These are phyloP conservation scores for Phlebopus sp. DNA, from an alignment of 1,284 basidiomycete species.

Conservation along the genomic window DNA sequence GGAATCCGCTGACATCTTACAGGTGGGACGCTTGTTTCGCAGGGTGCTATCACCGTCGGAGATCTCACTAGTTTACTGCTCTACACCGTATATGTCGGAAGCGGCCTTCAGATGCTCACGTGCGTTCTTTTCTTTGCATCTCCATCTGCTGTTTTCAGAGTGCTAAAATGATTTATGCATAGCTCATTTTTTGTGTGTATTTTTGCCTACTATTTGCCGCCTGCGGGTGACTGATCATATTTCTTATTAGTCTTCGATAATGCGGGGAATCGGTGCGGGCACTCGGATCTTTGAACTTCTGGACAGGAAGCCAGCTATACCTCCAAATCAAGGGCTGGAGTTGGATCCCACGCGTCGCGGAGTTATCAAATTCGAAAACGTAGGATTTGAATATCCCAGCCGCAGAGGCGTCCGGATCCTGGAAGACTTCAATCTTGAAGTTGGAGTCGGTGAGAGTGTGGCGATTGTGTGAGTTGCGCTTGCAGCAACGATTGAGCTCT, in stretches of 20 bases:
- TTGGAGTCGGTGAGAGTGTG: slow-evolving; percentile 82
- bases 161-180: slow-evolving; percentile 3
- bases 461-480: slow-evolving; percentile 77
- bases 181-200: slow-evolving; percentile 41
- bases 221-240: slow-evolving; percentile 1
- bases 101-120: slow-evolving; percentile 77
- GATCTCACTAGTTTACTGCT: slow-evolving; percentile 89
- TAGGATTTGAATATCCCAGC: slow-evolving; percentile 86
- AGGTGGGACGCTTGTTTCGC: slow-evolving; percentile 90
- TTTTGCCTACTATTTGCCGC: not conserved
- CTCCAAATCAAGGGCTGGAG: slow-evolving; percentile 56
- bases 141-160: not conserved
- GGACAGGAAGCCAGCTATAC: slow-evolving; percentile 75
- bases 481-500: slow-evolving; percentile 3
- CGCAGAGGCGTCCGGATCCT: slow-evolving; percentile 77
- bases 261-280: slow-evolving; percentile 92
- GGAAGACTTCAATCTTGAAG: slow-evolving; percentile 73
- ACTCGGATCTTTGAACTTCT: slow-evolving; percentile 91
- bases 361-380: slow-evolving; percentile 72
- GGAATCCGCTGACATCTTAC: not conserved
- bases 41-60: slow-evolving; percentile 86
- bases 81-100: slow-evolving; percentile 90
- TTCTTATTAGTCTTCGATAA: slow-evolving; percentile 64
- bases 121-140: slow-evolving; percentile 40
- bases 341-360: slow-evolving; percentile 60